phyloP scores from a whole-genome alignment of 2,329 filamentous ascomycete genomes.

The Hypoxylon sp. region DNA sequence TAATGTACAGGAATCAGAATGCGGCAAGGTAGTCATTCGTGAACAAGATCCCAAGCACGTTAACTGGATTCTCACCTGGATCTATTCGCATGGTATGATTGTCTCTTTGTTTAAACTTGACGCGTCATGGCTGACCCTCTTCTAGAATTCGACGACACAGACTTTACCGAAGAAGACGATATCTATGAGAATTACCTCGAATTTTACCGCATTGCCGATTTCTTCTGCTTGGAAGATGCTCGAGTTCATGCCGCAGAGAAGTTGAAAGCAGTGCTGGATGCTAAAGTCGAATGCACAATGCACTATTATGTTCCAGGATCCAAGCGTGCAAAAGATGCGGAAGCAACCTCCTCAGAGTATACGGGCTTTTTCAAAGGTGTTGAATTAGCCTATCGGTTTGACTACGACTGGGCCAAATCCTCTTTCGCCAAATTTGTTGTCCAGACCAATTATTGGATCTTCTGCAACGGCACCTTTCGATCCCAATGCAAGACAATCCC shows the following conservation, averaged over 20 bases:
- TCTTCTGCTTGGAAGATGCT: neutral
- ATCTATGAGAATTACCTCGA: neutral
- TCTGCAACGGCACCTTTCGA: conserved; percentile 10
- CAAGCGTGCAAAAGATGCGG: neutral
- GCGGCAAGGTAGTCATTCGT: neutral
- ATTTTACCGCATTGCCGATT: neutral
- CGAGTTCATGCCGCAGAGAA: neutral
- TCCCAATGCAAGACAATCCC: conserved; percentile 1
- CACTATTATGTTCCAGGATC: neutral
- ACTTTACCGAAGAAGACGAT: neutral
- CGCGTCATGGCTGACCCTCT: neutral
- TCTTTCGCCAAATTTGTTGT: neutral
- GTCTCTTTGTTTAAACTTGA: neutral
- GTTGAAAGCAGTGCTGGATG: neutral
- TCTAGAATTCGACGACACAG: neutral
- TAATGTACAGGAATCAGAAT: neutral
- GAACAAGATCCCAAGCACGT: neutral
- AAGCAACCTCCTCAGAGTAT: neutral
- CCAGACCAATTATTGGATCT: conserved; percentile 2
- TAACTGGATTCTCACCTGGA: conserved; percentile 17
- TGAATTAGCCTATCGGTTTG: neutral
- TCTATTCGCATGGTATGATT: conserved; percentile 15
- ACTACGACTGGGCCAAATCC: conserved; percentile 5
- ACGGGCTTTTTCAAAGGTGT: neutral
- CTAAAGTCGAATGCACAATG: neutral